These are phyloP conservation scores for Cryphonectria carpinicola DNA, from an alignment of 2,329 filamentous ascomycete species.

Conservation along the genomic window DNA sequence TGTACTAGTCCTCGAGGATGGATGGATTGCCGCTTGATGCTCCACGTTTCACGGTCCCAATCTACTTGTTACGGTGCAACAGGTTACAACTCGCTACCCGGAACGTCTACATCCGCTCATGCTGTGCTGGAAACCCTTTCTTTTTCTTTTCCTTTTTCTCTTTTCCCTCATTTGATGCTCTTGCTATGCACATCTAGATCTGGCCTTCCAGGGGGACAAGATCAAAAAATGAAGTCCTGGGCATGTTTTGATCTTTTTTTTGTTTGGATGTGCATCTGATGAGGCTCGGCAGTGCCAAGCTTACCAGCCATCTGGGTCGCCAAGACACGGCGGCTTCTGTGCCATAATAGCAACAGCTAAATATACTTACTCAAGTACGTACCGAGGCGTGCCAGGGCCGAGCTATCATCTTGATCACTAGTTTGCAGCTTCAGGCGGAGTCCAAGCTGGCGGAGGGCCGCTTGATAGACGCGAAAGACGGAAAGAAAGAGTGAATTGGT, in stretches of 20 bases:
- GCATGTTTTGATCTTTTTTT: not conserved
- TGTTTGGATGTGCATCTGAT: not conserved
- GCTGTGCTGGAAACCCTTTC: not conserved
- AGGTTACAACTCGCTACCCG: not conserved
- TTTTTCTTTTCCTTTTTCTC: too few relatives aligned
- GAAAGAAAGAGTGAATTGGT: too few relatives aligned
- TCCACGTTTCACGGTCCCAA: constrained; percentile 2
- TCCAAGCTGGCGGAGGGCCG: too few relatives aligned
- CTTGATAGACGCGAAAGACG: too few relatives aligned
- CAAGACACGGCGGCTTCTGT: not conserved
- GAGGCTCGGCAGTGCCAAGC: constrained; percentile 3
- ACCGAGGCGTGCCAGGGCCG: too few relatives aligned
- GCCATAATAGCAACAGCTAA: not conserved
- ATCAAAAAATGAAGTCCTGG: too few relatives aligned
- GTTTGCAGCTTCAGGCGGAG: too few relatives aligned
- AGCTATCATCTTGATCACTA: too few relatives aligned
- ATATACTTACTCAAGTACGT: not conserved
- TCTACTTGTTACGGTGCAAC: not conserved
- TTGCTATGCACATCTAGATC: not conserved
- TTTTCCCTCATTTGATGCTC: not conserved
- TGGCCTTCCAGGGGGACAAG: not conserved
- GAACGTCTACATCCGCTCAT: not conserved
- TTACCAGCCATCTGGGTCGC: constrained; percentile 8
- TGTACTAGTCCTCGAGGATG: too few relatives aligned
- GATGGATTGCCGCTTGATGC: not conserved